Conservation (phyloP, 331 rosid species). For the Rhamnella rubrinervis region DNA sequence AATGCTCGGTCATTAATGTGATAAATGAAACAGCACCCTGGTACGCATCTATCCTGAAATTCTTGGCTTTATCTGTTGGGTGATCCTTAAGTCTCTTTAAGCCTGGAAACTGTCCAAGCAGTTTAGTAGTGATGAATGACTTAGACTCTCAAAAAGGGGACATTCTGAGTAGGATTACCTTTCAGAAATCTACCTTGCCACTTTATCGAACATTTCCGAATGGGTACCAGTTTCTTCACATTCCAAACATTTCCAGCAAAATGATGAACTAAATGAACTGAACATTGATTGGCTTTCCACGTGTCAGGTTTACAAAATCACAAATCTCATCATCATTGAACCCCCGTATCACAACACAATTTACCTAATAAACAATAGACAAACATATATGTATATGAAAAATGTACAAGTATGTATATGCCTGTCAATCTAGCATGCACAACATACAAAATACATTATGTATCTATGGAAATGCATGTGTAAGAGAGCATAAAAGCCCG, state of each 20-base stretch:
- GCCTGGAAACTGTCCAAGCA: conserved; percentile 54
- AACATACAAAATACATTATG: background rate
- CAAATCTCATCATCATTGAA: conserved; percentile 90
- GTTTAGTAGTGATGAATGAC: conserved; percentile 25
- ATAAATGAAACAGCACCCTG: conserved; percentile 77
- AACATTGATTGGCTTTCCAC: conserved; percentile 67
- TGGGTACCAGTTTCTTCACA: conserved; percentile 89
- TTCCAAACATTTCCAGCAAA: conserved; percentile 99
- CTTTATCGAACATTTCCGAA: conserved; percentile 84
- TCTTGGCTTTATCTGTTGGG: conserved; percentile 90
- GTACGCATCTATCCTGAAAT: conserved; percentile 75
- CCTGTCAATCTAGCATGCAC: background rate
- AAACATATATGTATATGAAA: background rate
- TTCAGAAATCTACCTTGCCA: conserved; percentile 83
- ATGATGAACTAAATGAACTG: conserved; percentile 96
- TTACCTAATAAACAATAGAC: conserved; percentile 56
- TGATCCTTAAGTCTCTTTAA: conserved; percentile 70
- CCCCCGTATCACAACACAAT: conserved; percentile 91
- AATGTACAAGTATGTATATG: background rate
- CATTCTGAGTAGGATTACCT: conserved; percentile 27
- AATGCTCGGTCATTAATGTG: conserved; percentile 95
- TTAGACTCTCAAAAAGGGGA: conserved; percentile 19
- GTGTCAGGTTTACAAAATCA: conserved; percentile 79
- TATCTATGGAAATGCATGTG: background rate
- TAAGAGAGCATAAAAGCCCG: background rate